A percentile compares a stretch with the other conserved stretches of the same genome.
phyloP scores from a whole-genome alignment of 2,329 filamentous ascomycete genomes.

The Ophiostoma piceae region DNA sequence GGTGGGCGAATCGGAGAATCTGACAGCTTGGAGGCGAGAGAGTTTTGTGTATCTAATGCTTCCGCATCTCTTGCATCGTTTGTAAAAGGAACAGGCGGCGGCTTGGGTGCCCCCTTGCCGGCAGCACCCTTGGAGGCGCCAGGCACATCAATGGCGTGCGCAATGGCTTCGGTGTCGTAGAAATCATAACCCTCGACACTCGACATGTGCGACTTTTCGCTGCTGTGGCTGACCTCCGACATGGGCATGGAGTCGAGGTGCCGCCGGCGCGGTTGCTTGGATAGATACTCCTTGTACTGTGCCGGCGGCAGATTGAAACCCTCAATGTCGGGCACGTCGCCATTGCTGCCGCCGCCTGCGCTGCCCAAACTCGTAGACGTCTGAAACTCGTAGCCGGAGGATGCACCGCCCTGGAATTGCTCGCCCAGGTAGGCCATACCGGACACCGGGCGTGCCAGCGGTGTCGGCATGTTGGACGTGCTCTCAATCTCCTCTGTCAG shows the following conservation, averaged over 20 bases:
- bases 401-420: background rate
- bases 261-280: slow-evolving; percentile 34
- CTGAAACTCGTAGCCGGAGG: background rate
- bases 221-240: slow-evolving; percentile 45
- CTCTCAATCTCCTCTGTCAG: slow-evolving; percentile 55
- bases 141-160: slow-evolving; percentile 50
- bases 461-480: slow-evolving; percentile 58
- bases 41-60: background rate
- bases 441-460: slow-evolving; percentile 48
- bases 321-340: slow-evolving; percentile 40
- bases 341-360: slow-evolving; percentile 14
- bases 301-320: slow-evolving; percentile 49
- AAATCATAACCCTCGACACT: slow-evolving; percentile 61
- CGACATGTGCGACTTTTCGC: slow-evolving; percentile 42
- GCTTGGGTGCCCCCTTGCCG: background rate
- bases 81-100: background rate
- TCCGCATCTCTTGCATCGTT: background rate
- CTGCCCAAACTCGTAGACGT: background rate
- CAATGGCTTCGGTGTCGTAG: slow-evolving; percentile 54
- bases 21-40: background rate
- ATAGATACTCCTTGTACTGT: slow-evolving; percentile 35
- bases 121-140: slow-evolving; percentile 25
- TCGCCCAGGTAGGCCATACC: slow-evolving; percentile 13
- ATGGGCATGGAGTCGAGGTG: slow-evolving; percentile 48
- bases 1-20: slow-evolving; percentile 6